A percentile compares a stretch with the other conserved stretches of the same genome.
Conservation (phyloP, 2,329 filamentous ascomycete species). For the Parascedosporium putredinis region DNA sequence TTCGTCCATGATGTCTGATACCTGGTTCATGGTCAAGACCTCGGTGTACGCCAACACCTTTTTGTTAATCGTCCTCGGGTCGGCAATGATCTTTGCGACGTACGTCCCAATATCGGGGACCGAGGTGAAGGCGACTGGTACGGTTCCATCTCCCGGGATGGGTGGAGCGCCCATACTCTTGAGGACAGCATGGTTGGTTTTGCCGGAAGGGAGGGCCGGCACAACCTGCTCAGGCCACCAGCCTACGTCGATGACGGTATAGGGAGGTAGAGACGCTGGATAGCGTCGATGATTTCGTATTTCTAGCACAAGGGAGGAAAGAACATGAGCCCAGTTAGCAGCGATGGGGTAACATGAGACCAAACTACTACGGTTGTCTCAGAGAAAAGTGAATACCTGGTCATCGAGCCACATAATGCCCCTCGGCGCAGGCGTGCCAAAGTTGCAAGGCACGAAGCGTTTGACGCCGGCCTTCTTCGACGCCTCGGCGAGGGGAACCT, state of each 20-base stretch:
- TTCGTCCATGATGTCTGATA: conserved; percentile 34
- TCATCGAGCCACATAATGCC: conserved; percentile 21
- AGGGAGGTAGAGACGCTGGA: conserved; percentile 36
- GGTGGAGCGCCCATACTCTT: not conserved
- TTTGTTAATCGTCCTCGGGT: conserved; percentile 42
- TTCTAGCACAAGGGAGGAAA: conserved; percentile 22
- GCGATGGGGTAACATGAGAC: too few species aligned
- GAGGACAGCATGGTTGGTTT: conserved; percentile 17
- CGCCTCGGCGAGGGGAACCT: conserved; percentile 35
- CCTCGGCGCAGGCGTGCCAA: conserved; percentile 32
- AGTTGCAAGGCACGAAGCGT: conserved; percentile 41
- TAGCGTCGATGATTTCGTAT: conserved; percentile 37
- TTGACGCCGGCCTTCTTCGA: conserved; percentile 37
- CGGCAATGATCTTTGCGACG: conserved; percentile 38
- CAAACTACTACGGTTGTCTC: too few species aligned
- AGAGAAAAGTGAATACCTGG: conserved; percentile 9
- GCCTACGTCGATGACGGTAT: conserved; percentile 47
- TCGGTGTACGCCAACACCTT: conserved; percentile 38
- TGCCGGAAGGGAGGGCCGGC: conserved; percentile 19
- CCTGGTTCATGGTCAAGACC: conserved; percentile 32
- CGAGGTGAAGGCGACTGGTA: conserved; percentile 33
- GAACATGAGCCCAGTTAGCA: not conserved
- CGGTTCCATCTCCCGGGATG: conserved; percentile 36
- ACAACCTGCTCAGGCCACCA: conserved; percentile 42
- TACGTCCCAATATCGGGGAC: conserved; percentile 41